A percentile compares a stretch with the other conserved stretches of the same genome.
Evolutionary conservation across 768 basidiomycete genomes (phyloP).

Genomic region (Tephrocybe rancida): DNA sequence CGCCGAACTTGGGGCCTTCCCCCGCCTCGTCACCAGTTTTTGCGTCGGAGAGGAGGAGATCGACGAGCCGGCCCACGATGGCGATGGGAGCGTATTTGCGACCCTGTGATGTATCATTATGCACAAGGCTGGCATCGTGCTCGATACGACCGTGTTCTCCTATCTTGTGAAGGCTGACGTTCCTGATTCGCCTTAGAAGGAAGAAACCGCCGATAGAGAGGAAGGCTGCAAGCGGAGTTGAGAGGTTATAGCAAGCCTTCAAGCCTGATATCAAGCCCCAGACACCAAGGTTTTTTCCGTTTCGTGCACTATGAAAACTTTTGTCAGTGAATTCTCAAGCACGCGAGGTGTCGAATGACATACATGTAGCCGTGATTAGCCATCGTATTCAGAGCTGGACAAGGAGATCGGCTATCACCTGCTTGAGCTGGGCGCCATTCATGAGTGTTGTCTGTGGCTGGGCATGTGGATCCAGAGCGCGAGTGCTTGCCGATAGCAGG

Average conservation of each 20-base stretch:
- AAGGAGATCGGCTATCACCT: conserved; percentile 63
- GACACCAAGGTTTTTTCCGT: conserved; percentile 52
- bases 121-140: conserved; percentile 66
- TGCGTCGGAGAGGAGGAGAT: conserved; percentile 36
- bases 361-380: conserved; percentile 80
- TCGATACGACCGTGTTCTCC: conserved; percentile 55
- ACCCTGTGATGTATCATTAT: conserved; percentile 42
- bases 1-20: conserved; percentile 20
- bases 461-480: conserved; percentile 40
- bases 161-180: conserved; percentile 38
- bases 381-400: conserved; percentile 73
- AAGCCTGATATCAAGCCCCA: conserved; percentile 43
- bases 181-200: conserved; percentile 41
- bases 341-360: conserved; percentile 27
- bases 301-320: conserved; percentile 42
- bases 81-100: conserved; percentile 47
- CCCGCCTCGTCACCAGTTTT: conserved; percentile 29
- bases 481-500: conserved; percentile 35
- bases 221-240: conserved; percentile 46
- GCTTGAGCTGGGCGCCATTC: conserved; percentile 45
- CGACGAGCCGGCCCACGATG: conserved; percentile 38
- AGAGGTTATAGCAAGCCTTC: conserved; percentile 52
- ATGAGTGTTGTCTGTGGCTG: conserved; percentile 41
- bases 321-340: neutral
- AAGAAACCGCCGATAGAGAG: conserved; percentile 49